phyloP scores from a whole-genome alignment of 108 stramenopile genomes.

The Pseudonitzschia delicatissima region DNA sequence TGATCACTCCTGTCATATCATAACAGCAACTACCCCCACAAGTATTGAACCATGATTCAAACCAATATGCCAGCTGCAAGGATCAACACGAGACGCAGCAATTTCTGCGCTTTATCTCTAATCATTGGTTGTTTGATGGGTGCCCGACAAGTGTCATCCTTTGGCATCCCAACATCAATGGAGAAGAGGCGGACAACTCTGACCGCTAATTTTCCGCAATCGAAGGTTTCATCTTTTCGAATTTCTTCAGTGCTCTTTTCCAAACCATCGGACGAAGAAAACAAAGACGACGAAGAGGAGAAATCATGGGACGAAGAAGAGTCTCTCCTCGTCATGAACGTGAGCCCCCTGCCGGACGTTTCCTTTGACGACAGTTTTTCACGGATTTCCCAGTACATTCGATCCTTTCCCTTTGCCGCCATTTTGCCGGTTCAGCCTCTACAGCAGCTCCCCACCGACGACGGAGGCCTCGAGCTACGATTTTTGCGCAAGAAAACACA shows the following conservation, averaged over 20 bases:
- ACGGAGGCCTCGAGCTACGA: conserved; percentile 56
- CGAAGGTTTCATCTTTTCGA: background rate
- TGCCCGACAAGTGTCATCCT: background rate
- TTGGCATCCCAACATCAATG: background rate
- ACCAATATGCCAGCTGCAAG: too few species aligned
- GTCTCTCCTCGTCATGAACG: conserved; percentile 6
- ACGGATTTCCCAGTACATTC: conserved; percentile 40
- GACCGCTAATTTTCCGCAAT: background rate
- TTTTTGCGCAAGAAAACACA: conserved; percentile 77
- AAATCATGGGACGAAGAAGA: conserved; percentile 9
- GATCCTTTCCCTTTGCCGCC: conserved; percentile 79
- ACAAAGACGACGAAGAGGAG: background rate
- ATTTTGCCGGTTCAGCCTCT: conserved; percentile 77
- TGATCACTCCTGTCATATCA: too few species aligned
- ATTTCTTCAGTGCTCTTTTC: background rate
- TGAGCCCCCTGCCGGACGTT: background rate
- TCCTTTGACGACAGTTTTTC: conserved; percentile 3
- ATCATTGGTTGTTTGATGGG: background rate
- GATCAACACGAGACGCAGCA: too few species aligned
- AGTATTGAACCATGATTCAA: too few species aligned
- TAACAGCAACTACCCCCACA: too few species aligned
- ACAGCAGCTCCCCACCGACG: conserved; percentile 59
- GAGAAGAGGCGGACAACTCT: background rate
- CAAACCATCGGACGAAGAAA: background rate
- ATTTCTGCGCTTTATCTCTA: background rate